Percentiles rank a stretch among this genome's conserved stretches.
Evolutionary conservation across 2,329 filamentous ascomycete genomes (phyloP).

Genomic region (Aureobasidium sp.): DNA sequence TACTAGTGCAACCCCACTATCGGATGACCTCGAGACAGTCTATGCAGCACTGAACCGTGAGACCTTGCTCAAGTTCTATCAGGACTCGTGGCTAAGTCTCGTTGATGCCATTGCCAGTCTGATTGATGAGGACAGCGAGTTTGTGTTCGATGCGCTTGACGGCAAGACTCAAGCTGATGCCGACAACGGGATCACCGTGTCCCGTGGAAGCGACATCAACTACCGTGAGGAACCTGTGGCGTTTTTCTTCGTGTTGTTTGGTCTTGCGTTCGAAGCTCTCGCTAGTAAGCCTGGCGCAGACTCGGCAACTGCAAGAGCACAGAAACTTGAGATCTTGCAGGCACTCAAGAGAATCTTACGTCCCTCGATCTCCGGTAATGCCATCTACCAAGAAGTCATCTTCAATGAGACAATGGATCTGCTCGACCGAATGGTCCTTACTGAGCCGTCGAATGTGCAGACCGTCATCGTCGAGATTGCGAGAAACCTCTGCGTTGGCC

Average conservation of each 20-base stretch:
- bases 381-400: slow-evolving; percentile 90
- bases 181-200: slow-evolving; percentile 11
- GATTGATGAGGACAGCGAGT: slow-evolving; percentile 95
- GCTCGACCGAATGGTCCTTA: slow-evolving; percentile 83
- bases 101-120: slow-evolving; percentile 96
- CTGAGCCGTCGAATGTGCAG: slow-evolving; percentile 82
- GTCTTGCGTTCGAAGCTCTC: slow-evolving; percentile 90
- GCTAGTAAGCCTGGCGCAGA: slow-evolving; percentile 64
- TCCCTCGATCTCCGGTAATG: slow-evolving; percentile 89
- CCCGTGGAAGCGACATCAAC: slow-evolving; percentile 63
- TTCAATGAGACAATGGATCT: slow-evolving; percentile 97
- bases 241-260: slow-evolving; percentile 98
- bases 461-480: slow-evolving; percentile 91
- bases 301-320: slow-evolving; percentile 23
- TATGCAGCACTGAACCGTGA: slow-evolving; percentile 93
- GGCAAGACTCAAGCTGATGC: slow-evolving; percentile 52
- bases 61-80: slow-evolving; percentile 89
- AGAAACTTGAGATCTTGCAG: slow-evolving; percentile 67
- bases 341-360: slow-evolving; percentile 92
- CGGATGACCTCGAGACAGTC: slow-evolving; percentile 82
- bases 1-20: slow-evolving; percentile 59
- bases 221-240: slow-evolving; percentile 96
- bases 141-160: slow-evolving; percentile 93
- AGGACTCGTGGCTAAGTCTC: slow-evolving; percentile 92
- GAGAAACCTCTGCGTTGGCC: slow-evolving; percentile 80